phyloP scores from a whole-genome alignment of 306 rosid genomes.

The Pyrus betulifolia region DNA sequence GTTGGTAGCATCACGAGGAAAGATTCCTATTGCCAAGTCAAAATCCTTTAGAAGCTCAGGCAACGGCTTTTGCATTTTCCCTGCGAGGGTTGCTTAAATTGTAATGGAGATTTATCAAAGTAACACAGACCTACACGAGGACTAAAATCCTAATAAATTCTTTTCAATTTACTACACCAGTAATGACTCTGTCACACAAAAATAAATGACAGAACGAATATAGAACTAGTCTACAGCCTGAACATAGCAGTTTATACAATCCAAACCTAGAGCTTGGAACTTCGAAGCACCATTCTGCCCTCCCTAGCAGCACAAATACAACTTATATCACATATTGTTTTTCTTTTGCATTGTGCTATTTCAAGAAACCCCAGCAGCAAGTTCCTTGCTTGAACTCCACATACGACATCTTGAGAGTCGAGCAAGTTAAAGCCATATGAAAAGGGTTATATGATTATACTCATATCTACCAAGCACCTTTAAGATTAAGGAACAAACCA shows the following conservation, averaged over 20 bases:
- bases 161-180: not conserved
- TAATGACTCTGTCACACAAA: not conserved
- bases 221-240: not conserved
- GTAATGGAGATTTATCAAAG: not conserved
- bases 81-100: conserved; percentile 24
- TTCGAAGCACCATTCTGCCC: not conserved
- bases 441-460: not conserved
- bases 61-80: conserved; percentile 88
- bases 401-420: too few species aligned
- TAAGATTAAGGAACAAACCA: not conserved
- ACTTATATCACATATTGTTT: not conserved
- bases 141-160: not conserved
- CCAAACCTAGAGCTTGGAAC: not conserved
- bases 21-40: conserved; percentile 71
- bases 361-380: not conserved
- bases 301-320: not conserved
- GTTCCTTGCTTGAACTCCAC: not conserved
- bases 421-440: not conserved
- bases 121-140: not conserved
- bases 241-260: not conserved
- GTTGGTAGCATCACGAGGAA: conserved; percentile 91
- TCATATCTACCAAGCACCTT: not conserved
- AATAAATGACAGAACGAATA: not conserved
- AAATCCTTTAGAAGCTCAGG: conserved; percentile 76
- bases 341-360: not conserved